Conservation (phyloP, 768 basidiomycete genomes). For the Cystofilobasidium macerans region DNA sequence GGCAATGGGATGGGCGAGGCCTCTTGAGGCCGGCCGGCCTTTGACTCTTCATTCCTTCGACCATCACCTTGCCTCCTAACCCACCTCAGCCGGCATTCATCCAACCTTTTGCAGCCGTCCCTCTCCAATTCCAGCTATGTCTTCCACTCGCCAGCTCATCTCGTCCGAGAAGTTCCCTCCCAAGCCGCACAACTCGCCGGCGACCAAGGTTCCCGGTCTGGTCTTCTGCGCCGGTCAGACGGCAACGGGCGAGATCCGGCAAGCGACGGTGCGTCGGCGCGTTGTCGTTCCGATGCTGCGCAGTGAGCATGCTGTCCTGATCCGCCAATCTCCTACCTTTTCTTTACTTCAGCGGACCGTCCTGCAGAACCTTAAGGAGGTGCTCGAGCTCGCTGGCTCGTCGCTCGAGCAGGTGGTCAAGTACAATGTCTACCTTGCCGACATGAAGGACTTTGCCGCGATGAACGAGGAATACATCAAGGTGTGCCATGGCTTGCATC, state of each 20-base stretch:
- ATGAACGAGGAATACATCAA: constrained; percentile 32
- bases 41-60: too few relatives aligned
- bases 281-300: too few relatives aligned
- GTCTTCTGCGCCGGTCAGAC: constrained; percentile 34
- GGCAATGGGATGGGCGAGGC: too few relatives aligned
- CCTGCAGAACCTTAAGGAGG: constrained; percentile 28
- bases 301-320: too few relatives aligned
- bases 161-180: constrained; percentile 31
- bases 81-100: too few relatives aligned
- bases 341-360: neutral
- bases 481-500: too few relatives aligned
- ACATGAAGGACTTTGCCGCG: constrained; percentile 31
- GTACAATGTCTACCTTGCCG: constrained; percentile 27
- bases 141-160: constrained; percentile 29
- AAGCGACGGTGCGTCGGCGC: constrained; percentile 33
- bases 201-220: constrained; percentile 33
- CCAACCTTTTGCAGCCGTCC: neutral
- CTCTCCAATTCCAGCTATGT: neutral
- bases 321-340: too few relatives aligned
- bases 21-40: too few relatives aligned
- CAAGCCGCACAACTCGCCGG: constrained; percentile 34
- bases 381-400: constrained; percentile 31
- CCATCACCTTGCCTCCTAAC: too few relatives aligned
- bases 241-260: constrained; percentile 30
- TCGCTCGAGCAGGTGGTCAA: constrained; percentile 22